phyloP scores from a whole-genome alignment of 139 green algal species.

The Tetradesmus lagerheimii region DNA sequence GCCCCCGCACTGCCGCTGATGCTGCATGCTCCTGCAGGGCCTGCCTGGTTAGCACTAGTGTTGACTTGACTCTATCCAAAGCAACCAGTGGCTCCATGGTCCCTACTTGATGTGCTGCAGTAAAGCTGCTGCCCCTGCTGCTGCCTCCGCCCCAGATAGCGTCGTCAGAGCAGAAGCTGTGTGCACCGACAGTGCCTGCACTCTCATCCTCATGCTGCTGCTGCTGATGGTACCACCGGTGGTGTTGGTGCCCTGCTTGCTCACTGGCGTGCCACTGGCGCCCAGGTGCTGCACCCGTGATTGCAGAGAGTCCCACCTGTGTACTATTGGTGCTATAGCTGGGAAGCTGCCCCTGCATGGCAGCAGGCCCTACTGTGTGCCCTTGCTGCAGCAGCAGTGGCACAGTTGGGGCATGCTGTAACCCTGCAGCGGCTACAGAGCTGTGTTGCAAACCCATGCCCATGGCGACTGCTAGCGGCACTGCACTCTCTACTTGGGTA shows the following conservation, averaged over 20 bases:
- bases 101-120: neutral
- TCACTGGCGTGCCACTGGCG: neutral
- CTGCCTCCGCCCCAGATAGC: neutral
- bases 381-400: neutral
- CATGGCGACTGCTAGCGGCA: neutral
- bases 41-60: neutral
- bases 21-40: neutral
- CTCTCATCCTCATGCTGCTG: neutral
- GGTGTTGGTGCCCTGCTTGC: neutral
- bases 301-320: too few species aligned
- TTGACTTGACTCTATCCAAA: neutral
- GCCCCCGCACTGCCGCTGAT: neutral
- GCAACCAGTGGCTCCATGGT: neutral
- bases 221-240: neutral
- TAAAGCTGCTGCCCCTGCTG: neutral
- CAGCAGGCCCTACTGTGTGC: neutral
- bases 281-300: neutral
- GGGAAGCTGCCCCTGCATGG: neutral
- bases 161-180: neutral
- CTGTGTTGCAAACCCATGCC: neutral
- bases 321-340: neutral
- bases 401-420: neutral
- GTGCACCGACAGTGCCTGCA: neutral
- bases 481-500: neutral
- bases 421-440: neutral